Evolutionary conservation across 306 rosid species (phyloP).

Genomic region (Prunus padus): DNA sequence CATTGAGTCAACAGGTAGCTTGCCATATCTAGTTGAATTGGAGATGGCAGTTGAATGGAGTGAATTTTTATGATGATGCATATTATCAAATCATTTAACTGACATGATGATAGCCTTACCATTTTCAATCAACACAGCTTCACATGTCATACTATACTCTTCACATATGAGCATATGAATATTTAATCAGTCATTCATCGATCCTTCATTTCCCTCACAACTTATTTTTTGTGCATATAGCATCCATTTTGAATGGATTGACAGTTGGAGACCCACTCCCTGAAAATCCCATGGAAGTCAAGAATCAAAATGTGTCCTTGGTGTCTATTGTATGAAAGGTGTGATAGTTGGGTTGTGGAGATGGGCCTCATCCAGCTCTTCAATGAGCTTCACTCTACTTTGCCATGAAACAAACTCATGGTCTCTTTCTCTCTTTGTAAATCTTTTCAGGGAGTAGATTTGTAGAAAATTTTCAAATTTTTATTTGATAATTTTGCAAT

Average conservation of each 20-base stretch:
- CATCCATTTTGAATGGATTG: slow-evolving; percentile 92
- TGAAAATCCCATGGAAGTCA: slow-evolving; percentile 70
- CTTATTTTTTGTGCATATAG: slow-evolving; percentile 54
- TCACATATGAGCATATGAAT: neutral
- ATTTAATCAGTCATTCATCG: too few species aligned
- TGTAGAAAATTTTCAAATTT: neutral
- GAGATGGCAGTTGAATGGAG: too few species aligned
- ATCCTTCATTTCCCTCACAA: neutral
- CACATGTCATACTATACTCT: neutral
- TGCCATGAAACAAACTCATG: slow-evolving; percentile 80
- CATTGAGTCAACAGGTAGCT: too few species aligned
- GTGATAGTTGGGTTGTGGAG: slow-evolving; percentile 61
- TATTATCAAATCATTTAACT: too few species aligned
- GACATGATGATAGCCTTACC: too few species aligned
- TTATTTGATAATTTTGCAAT: neutral
- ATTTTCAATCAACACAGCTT: neutral
- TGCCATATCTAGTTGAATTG: too few species aligned
- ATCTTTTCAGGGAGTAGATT: neutral
- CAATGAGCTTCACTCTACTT: slow-evolving; percentile 49
- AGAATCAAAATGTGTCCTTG: too few species aligned
- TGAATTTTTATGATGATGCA: too few species aligned
- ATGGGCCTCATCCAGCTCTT: slow-evolving; percentile 58
- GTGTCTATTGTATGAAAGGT: too few species aligned
- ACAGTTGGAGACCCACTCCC: slow-evolving; percentile 91
- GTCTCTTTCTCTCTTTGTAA: slow-evolving; percentile 9